A percentile compares a stretch with the other conserved stretches of the same genome.
These are phyloP conservation scores for Trichosanthes cucumerina DNA, from an alignment of 306 rosid species.

Conservation along the genomic window DNA sequence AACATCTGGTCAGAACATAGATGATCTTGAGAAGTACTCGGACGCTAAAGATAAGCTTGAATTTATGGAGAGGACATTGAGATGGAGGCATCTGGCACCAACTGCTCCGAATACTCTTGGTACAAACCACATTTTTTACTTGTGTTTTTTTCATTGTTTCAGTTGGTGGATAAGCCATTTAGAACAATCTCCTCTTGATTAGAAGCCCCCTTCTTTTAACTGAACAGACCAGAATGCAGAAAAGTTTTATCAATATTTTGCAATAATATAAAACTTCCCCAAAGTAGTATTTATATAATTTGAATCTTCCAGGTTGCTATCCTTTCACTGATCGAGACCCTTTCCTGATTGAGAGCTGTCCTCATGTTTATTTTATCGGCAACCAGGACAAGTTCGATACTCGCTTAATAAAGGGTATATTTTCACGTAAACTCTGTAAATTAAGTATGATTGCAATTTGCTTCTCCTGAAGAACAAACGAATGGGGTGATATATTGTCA, in stretches of 20 bases:
- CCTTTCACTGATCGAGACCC: constrained; percentile 87
- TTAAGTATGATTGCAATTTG: background rate
- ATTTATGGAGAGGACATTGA: constrained; percentile 85
- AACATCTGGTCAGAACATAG: constrained; percentile 86
- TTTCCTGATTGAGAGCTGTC: constrained; percentile 78
- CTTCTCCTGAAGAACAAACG: background rate
- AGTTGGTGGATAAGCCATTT: background rate
- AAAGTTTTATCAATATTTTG: constrained; percentile 2
- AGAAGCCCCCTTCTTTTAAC: background rate
- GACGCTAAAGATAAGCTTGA: constrained; percentile 74
- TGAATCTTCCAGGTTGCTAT: constrained; percentile 66
- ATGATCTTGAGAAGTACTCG: constrained; percentile 81
- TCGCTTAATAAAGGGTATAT: constrained; percentile 60
- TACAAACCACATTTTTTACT: constrained; percentile 23
- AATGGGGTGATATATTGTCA: background rate
- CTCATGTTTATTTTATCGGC: constrained; percentile 85
- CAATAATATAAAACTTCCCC: background rate
- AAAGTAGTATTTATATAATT: background rate
- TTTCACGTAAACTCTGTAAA: constrained; percentile 12
- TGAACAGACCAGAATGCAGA: background rate
- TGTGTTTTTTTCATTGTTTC: background rate
- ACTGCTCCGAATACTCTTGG: constrained; percentile 99
- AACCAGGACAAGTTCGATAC: constrained; percentile 74
- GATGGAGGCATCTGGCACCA: constrained; percentile 96
- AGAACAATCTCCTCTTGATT: background rate